Base-by-base conservation (phyloP, 768 basidiomycete genomes). In the Sarcomyxa edulis region DNA sequence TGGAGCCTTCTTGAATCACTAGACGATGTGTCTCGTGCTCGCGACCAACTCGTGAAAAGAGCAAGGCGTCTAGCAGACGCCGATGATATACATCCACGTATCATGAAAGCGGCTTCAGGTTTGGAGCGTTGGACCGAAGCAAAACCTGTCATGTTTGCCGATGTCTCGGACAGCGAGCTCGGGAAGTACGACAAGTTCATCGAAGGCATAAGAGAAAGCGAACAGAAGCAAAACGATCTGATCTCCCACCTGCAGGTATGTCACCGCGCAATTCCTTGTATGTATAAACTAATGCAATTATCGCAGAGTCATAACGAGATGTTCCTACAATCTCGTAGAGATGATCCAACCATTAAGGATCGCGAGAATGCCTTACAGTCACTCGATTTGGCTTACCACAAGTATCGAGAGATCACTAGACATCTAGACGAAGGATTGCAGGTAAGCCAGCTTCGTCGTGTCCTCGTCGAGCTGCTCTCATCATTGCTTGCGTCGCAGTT, bases 361-460 rank as follows among this genome's bases (percentile, higher is more conserved):
- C 74, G 96, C 11, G 91, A 95, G 60, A 66, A 74, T 43, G 86
- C 82, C 0, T 60, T 98, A 19, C 89, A 90, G 53, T 76, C 78
- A 9, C 76, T 95, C 29, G 90, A 95, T 46, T 58, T 83, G 8
- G 88, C 93, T 0, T 87, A 87, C 59, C 81, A 81, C 61, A 91
- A 90, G 52, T 96, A 92, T 58, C 69, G 74, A 38, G 94, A 97
- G 55, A 85, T 96, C 10, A 70, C 68, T 2, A 73, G 76, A 35
- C 93, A 98, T 59, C 64, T 96, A 5, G 81, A 87, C 27, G 95
- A 98, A 54, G 94, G 94, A 5, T 70, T 86, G 50, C 84, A 89
- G 66, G 91, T 84, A 48, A 10, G 62, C 45, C 19, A 22, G 30
- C 29, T 29, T 42, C 9, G 19, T 28, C 22, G 14, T 29, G 16